These are phyloP conservation scores for Chlamydomonas applanata DNA, from an alignment of 139 green algal species.

Conservation along the genomic window DNA sequence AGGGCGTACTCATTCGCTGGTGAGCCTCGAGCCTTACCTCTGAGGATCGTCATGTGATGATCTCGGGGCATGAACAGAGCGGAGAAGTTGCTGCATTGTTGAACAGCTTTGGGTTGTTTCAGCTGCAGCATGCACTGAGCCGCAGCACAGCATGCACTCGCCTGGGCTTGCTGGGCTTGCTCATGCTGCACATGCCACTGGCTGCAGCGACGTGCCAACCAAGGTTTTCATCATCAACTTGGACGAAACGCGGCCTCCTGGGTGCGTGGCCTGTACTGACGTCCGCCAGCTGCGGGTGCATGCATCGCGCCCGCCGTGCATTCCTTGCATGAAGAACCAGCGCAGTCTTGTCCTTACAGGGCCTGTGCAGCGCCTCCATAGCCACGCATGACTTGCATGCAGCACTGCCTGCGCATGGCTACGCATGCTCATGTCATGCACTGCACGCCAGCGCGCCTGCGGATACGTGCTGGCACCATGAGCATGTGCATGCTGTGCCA, in stretches of 20 bases:
- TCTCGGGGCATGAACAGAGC: too few relatives aligned
- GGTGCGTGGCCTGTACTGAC: constrained; percentile 8
- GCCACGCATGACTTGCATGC: neutral
- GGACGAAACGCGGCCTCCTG: constrained; percentile 31
- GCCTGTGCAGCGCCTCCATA: neutral
- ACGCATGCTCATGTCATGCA: too few relatives aligned
- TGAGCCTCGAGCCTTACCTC: constrained; percentile 2
- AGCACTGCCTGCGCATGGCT: neutral
- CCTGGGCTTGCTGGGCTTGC: too few relatives aligned
- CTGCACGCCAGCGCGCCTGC: too few relatives aligned
- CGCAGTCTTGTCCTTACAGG: too few relatives aligned
- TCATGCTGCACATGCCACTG: neutral
- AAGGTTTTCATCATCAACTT: constrained; percentile 49
- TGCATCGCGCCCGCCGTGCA: too few relatives aligned
- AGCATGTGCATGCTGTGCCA: too few relatives aligned
- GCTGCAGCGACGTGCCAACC: constrained; percentile 43
- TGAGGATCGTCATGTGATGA: too few relatives aligned
- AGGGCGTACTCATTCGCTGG: constrained; percentile 26
- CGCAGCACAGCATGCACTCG: neutral
- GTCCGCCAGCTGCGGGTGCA: neutral
- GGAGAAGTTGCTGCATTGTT: too few relatives aligned
- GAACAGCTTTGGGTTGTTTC: too few relatives aligned
- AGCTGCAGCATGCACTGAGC: neutral
- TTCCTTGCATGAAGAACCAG: too few relatives aligned
- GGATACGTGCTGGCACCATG: too few relatives aligned